These are phyloP conservation scores for Acanthochlamys bracteata DNA, from an alignment of 106 monocot genomes.

Conservation along the genomic window DNA sequence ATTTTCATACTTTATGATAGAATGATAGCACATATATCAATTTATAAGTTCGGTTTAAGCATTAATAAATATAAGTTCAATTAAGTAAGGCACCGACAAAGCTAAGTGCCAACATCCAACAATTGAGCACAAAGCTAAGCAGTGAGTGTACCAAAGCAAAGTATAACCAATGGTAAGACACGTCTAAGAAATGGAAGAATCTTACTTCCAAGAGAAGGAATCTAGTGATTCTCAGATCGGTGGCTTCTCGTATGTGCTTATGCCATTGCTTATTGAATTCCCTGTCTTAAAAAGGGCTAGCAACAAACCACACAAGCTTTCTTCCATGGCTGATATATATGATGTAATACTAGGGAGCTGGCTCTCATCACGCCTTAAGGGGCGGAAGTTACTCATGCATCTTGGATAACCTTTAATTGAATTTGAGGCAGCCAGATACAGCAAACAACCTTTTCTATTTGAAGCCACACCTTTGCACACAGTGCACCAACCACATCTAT, in stretches of 20 bases:
- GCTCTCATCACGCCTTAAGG: slow-evolving; percentile 30
- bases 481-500: slow-evolving; percentile 95
- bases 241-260: slow-evolving; percentile 44
- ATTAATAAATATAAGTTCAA: no score
- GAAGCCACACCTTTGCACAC: slow-evolving; percentile 50
- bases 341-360: slow-evolving; percentile 47
- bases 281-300: slow-evolving; percentile 38
- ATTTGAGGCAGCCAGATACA: slow-evolving; percentile 62
- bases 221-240: slow-evolving; percentile 36
- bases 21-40: no score
- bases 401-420: slow-evolving; percentile 47
- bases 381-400: slow-evolving; percentile 25
- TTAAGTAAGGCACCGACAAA: neutral
- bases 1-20: no score
- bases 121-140: neutral
- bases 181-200: slow-evolving; percentile 8
- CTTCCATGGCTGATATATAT: slow-evolving; percentile 76
- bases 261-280: slow-evolving; percentile 47
- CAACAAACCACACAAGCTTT: slow-evolving; percentile 52
- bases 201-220: slow-evolving; percentile 69
- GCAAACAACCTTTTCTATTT: slow-evolving; percentile 69
- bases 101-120: neutral
- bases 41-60: no score
- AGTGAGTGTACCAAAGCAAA: neutral
- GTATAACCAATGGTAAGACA: neutral